These are phyloP conservation scores for Pseudogymnoascus sp. DNA, from an alignment of 2,329 filamentous ascomycete genomes.

Conservation along the genomic window DNA sequence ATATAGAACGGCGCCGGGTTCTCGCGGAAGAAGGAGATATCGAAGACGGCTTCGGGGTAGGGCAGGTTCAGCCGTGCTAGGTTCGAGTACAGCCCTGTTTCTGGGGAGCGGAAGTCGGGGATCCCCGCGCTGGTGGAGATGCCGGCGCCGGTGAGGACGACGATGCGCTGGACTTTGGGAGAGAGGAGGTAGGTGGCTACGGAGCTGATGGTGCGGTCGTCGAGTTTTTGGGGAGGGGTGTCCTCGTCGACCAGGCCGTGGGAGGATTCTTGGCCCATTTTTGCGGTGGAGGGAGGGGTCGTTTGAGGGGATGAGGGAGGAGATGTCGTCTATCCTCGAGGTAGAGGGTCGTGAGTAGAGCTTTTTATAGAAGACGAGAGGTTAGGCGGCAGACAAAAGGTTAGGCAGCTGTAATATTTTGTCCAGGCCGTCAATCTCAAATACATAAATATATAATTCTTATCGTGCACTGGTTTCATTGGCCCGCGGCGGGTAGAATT, in stretches of 20 bases:
- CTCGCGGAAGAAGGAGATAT: constrained; percentile 77
- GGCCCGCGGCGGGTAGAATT: neutral
- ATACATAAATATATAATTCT: neutral
- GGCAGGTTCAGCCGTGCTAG: constrained; percentile 78
- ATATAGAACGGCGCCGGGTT: constrained; percentile 89
- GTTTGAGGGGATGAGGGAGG: neutral
- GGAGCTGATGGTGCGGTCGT: constrained; percentile 59
- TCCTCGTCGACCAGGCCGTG: constrained; percentile 51
- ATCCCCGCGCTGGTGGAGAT: constrained; percentile 73
- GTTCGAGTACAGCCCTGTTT: constrained; percentile 90
- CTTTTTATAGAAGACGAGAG: neutral
- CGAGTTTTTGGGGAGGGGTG: constrained; percentile 52
- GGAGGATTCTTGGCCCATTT: constrained; percentile 84
- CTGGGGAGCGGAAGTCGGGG: constrained; percentile 88
- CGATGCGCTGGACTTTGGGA: constrained; percentile 60
- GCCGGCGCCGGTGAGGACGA: constrained; percentile 85
- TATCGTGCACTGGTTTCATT: neutral
- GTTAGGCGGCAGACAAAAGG: neutral
- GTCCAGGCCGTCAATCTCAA: neutral
- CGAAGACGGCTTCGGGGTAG: constrained; percentile 87
- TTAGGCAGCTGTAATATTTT: neutral
- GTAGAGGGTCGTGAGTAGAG: neutral
- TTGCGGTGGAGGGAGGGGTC: constrained; percentile 26
- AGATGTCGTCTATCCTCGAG: neutral
- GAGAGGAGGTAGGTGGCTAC: constrained; percentile 74